Percentiles rank a stretch among this genome's conserved stretches.
Evolutionary conservation across 768 basidiomycete species (phyloP).

Genomic region (Calvatia gigantea): DNA sequence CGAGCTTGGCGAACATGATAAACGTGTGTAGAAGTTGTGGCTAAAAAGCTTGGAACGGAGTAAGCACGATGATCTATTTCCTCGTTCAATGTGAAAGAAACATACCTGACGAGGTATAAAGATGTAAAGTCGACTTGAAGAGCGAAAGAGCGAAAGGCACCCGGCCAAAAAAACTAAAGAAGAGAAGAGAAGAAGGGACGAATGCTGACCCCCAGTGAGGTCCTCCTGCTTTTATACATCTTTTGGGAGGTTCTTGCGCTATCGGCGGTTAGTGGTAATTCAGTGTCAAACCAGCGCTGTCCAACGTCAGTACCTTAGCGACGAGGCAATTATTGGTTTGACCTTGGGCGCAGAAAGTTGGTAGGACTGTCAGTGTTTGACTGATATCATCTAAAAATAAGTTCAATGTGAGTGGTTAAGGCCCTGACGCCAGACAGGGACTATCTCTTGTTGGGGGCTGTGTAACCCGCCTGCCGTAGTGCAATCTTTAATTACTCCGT

Average conservation of each 20-base stretch:
- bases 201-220: neutral
- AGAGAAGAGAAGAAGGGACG: neutral
- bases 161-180: constrained; percentile 11
- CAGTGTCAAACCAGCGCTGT: neutral
- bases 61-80: neutral
- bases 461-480: no score
- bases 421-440: no score
- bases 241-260: neutral
- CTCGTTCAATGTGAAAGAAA: neutral
- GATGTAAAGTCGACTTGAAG: constrained; percentile 8
- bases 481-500: no score
- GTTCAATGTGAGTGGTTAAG: no score
- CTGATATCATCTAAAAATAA: neutral
- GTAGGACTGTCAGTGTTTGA: neutral
- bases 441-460: neutral
- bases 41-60: neutral
- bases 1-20: constrained; percentile 20
- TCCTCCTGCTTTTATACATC: neutral
- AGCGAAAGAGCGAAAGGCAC: constrained; percentile 11
- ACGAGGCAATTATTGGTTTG: neutral
- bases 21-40: constrained; percentile 13
- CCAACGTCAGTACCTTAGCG: neutral
- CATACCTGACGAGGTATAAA: neutral
- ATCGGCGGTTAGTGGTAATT: neutral
- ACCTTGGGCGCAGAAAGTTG: constrained; percentile 6